These are phyloP conservation scores for Aspergillus taichungensis DNA, from an alignment of 495 filamentous ascomycete species.

Conservation along the genomic window DNA sequence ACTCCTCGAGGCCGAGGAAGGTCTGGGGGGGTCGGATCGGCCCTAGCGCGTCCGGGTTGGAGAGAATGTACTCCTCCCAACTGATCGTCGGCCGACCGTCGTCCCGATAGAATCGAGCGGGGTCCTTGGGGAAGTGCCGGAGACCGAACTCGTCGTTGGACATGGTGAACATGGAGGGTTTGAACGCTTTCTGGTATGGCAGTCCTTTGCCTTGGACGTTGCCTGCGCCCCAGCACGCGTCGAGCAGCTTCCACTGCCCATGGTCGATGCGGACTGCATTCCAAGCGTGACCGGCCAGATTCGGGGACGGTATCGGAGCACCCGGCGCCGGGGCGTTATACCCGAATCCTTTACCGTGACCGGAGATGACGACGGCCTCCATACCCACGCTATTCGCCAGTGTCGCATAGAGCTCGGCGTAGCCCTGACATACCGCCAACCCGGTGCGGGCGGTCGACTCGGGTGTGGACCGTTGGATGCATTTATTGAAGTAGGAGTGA, in stretches of 20 bases:
- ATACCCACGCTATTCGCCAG: constrained; percentile 70
- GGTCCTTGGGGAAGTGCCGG: constrained; percentile 66
- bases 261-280: constrained; percentile 82
- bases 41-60: constrained; percentile 37
- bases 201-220: constrained; percentile 35
- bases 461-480: constrained; percentile 57
- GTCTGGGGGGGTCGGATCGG: constrained; percentile 38
- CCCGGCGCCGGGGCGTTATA: constrained; percentile 47
- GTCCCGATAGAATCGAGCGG: constrained; percentile 56
- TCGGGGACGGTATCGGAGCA: constrained; percentile 48
- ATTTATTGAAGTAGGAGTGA: constrained; percentile 62
- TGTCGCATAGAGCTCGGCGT: constrained; percentile 70
- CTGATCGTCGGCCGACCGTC: constrained; percentile 45
- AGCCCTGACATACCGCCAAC: constrained; percentile 84
- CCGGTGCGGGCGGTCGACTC: constrained; percentile 60
- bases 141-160: constrained; percentile 75
- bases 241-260: constrained; percentile 84
- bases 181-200: constrained; percentile 61
- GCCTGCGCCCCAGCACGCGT: constrained; percentile 90
- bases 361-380: constrained; percentile 56
- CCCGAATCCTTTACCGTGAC: constrained; percentile 84
- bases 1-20: constrained; percentile 45
- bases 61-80: constrained; percentile 73
- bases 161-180: constrained; percentile 61
- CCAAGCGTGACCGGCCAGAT: constrained; percentile 68